A percentile compares a stretch with the other conserved stretches of the same genome.
Conservation (phyloP, 2,329 filamentous ascomycete species). For the Raffaelea deltoideospora region DNA sequence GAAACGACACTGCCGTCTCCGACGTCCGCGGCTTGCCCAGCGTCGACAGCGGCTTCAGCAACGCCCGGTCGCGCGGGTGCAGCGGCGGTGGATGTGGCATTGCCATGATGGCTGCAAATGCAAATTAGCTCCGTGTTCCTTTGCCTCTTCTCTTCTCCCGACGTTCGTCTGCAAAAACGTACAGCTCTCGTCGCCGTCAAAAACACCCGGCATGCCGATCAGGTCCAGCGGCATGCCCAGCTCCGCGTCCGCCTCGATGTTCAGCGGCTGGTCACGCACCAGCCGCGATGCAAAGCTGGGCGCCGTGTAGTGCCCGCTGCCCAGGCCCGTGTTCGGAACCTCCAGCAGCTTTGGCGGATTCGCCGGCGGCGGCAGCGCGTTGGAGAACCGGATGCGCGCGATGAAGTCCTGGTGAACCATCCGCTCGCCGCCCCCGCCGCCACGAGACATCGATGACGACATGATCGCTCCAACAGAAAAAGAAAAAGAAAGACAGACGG, state of each 20-base stretch:
- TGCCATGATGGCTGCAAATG: conserved; percentile 58
- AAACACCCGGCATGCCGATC: conserved; percentile 86
- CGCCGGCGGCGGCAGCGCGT: conserved; percentile 85
- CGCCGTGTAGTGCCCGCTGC: conserved; percentile 75
- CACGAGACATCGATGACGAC: conserved; percentile 25
- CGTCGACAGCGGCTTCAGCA: conserved; percentile 70
- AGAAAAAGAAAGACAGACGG: too few relatives aligned
- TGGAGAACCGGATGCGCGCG: conserved; percentile 86
- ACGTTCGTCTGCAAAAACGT: conserved; percentile 16
- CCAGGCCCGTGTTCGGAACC: conserved; percentile 83
- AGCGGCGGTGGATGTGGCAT: conserved; percentile 54
- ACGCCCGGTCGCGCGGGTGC: conserved; percentile 69
- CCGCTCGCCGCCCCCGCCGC: conserved; percentile 32
- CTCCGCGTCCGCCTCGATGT: conserved; percentile 95
- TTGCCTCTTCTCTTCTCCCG: neutral
- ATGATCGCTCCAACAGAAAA: conserved; percentile 12
- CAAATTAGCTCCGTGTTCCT: neutral
- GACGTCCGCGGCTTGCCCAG: conserved; percentile 70
- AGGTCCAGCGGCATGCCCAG: conserved; percentile 94
- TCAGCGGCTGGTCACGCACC: conserved; percentile 80
- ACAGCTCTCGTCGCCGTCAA: conserved; percentile 92
- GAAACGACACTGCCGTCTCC: conserved; percentile 74
- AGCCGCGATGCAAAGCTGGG: conserved; percentile 81
- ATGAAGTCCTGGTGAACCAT: conserved; percentile 90
- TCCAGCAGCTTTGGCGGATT: conserved; percentile 93